Conservation (phyloP, 108 stramenopile genomes). For the Cyclotella atomus region DNA sequence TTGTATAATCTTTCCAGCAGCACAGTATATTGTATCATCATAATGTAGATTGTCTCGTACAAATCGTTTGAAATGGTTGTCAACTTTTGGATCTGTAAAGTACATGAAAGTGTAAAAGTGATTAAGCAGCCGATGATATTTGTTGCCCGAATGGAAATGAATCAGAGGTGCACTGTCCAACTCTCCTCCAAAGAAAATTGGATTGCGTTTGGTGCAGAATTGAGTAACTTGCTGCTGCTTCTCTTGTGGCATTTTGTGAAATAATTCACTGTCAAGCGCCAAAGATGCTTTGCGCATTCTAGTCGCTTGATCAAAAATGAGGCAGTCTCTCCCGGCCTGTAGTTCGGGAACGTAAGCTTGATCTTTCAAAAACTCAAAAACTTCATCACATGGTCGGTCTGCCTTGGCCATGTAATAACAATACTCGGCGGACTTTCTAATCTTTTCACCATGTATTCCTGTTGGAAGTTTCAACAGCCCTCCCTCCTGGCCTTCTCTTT, state of each 20-base stretch:
- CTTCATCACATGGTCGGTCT: slow-evolving; percentile 25
- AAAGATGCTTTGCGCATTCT: too few species aligned
- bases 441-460: slow-evolving; percentile 17
- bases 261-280: slow-evolving; percentile 1
- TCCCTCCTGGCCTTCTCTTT: not conserved
- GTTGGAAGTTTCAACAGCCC: slow-evolving; percentile 22
- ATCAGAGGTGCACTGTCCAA: slow-evolving; percentile 38
- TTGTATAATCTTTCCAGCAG: slow-evolving; percentile 81
- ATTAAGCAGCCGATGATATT: slow-evolving; percentile 70
- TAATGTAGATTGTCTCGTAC: slow-evolving; percentile 88
- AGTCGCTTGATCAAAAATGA: slow-evolving; percentile 60
- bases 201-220: slow-evolving; percentile 41
- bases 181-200: slow-evolving; percentile 31
- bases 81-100: slow-evolving; percentile 74
- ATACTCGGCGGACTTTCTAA: slow-evolving; percentile 8
- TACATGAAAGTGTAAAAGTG: slow-evolving; percentile 84
- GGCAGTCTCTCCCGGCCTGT: slow-evolving; percentile 54
- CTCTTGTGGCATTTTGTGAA: not conserved
- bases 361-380: slow-evolving; percentile 29
- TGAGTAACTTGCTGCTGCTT: slow-evolving; percentile 21
- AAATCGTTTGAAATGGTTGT: slow-evolving; percentile 79
- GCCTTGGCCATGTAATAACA: slow-evolving; percentile 32
- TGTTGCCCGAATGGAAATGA: slow-evolving; percentile 71
- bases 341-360: slow-evolving; percentile 34
- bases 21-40: slow-evolving; percentile 81